Evolutionary conservation across 208 protist species (phyloP).

Genomic region (Blechomonas ayalai): DNA sequence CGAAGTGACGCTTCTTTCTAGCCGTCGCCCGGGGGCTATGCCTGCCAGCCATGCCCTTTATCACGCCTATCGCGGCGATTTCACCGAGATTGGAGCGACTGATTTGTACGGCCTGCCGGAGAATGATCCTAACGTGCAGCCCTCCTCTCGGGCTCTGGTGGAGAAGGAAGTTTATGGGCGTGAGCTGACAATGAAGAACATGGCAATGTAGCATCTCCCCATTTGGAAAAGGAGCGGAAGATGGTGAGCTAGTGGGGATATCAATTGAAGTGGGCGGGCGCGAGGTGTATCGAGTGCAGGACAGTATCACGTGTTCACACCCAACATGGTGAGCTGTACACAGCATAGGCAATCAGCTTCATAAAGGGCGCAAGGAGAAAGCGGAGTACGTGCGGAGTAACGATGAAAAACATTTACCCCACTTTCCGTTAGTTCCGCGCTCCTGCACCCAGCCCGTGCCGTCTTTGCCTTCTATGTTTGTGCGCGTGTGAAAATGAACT

Average conservation of each 20-base stretch:
- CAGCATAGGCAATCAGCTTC: too few relatives aligned
- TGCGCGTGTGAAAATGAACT: too few relatives aligned
- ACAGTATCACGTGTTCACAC: too few relatives aligned
- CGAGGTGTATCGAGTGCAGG: too few relatives aligned
- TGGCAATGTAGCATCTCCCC: conserved; percentile 28
- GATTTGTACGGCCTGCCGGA: conserved; percentile 78
- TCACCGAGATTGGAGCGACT: conserved; percentile 45
- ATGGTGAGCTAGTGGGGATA: not conserved
- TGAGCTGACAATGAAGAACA: conserved; percentile 81
- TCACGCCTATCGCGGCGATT: conserved; percentile 68
- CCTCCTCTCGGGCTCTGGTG: conserved; percentile 61
- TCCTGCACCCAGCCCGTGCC: too few relatives aligned
- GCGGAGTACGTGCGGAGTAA: not conserved
- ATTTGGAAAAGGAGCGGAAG: not conserved
- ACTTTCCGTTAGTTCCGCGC: too few relatives aligned
- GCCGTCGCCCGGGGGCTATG: conserved; percentile 61
- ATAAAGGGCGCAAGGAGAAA: not conserved
- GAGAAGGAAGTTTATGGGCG: conserved; percentile 74
- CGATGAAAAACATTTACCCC: too few relatives aligned
- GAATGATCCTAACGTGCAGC: conserved; percentile 83
- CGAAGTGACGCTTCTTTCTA: conserved; percentile 63
- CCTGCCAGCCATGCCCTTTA: conserved; percentile 75
- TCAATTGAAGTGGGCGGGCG: conserved; percentile 2
- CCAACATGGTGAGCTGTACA: too few relatives aligned
- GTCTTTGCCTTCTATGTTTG: too few relatives aligned